Evolutionary conservation across 139 green algal genomes (phyloP), one percentile per base, ranked within the genome.

Genomic region (Chlamydomonas schloesseri): DNA sequence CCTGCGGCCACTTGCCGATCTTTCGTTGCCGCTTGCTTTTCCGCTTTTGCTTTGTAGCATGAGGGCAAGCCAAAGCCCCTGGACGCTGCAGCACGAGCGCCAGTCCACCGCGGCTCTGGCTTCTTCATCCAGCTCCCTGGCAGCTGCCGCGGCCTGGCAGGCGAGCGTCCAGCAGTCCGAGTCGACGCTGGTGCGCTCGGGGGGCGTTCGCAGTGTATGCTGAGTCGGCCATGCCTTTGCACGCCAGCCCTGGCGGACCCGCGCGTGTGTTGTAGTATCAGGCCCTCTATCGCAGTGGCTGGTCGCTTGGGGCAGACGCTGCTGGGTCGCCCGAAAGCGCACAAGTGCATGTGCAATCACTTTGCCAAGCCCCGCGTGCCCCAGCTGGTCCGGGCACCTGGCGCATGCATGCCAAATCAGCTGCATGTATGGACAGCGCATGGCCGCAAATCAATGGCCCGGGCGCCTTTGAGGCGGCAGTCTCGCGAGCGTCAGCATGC

Each of bases 51-150:
- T n/a, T 50, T 50, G 42, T 8, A 50, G 42, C 42, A 50, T 50
- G 42, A 5, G 42, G 6, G 42, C 42, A 8, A 50, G 42, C 42
- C 8, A 5, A 8, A 50, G 42, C 8, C 42, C 72, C 50, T 81
- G 50, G 74, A 57, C 74, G 6, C 11, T 26, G 29, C 74, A 82
- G 74, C 74, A 71, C 17, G 73, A 81, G 53, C 73, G 73, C n/a
- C 73, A 81, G 14, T 53, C 73, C 6, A 14, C 26, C 62, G 42
- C 42, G 42, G 42, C 42, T 8, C 42, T 50, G 42, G 42, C 42
- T 50, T 50, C 42, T 5, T 50, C 42, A 13, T 33, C 62, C 0
- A 34, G 57, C 17, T 65, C 62, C 62, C 77, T 83, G 14, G 77
- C 77, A 1, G 77, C 77, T 9, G 31, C 62, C 3, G 62, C 77